Conservation (phyloP, 1,139 yeast genomes). For the Nakaseomyces kungkrabaensis region DNA sequence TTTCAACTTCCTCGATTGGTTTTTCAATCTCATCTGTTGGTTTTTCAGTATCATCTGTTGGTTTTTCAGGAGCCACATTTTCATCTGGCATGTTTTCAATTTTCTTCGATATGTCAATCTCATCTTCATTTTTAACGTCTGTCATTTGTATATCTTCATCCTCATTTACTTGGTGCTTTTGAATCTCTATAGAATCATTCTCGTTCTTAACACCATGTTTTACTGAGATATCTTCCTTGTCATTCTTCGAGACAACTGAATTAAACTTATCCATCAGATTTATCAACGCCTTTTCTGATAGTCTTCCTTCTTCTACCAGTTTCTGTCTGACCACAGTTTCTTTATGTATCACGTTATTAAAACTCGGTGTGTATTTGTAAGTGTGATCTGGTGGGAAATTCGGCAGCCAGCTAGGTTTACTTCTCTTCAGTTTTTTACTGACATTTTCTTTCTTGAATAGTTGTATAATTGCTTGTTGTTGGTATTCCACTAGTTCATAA, state of each 20-base stretch:
- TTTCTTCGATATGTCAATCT: background rate
- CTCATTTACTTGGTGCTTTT: no score
- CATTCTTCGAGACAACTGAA: background rate
- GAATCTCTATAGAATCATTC: no score
- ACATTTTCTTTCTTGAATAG: conserved; percentile 4
- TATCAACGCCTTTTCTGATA: conserved; percentile 70
- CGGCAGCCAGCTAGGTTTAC: conserved; percentile 59
- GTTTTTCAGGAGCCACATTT: no score
- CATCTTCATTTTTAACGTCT: background rate
- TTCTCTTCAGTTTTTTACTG: background rate
- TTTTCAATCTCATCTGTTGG: no score
- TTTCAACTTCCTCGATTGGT: no score
- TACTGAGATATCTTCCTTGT: no score
- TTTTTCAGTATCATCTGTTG: no score
- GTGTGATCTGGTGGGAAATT: conserved; percentile 90
- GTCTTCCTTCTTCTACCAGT: conserved; percentile 67
- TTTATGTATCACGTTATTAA: conserved; percentile 53
- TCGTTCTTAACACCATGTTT: no score
- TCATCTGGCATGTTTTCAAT: background rate
- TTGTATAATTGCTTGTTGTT: conserved; percentile 4
- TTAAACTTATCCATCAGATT: conserved; percentile 30
- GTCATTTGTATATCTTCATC: background rate
- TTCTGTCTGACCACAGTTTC: conserved; percentile 60
- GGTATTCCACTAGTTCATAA: background rate
- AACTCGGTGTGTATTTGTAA: conserved; percentile 65